These are phyloP conservation scores for Diplocarpon rosae DNA, from an alignment of 2,329 filamentous ascomycete genomes.

Conservation along the genomic window DNA sequence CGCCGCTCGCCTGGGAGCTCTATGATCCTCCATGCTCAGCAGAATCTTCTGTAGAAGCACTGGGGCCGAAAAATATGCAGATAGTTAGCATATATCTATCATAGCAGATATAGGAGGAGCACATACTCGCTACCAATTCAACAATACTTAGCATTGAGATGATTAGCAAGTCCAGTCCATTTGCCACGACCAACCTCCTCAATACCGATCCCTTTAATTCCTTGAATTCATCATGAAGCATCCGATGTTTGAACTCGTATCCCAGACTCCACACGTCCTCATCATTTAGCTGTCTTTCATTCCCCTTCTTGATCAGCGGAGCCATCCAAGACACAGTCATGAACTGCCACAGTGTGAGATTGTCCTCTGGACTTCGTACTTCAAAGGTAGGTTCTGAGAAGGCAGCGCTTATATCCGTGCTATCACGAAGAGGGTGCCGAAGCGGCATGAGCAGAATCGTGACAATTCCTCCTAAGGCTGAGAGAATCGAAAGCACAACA, in stretches of 20 bases:
- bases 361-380: conserved; percentile 69
- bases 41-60: conserved; percentile 64
- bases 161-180: conserved; percentile 67
- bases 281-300: conserved; percentile 55
- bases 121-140: conserved; percentile 44
- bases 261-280: conserved; percentile 74
- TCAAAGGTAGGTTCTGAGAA: conserved; percentile 43
- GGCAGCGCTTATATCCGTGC: conserved; percentile 46
- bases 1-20: conserved; percentile 41
- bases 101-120: neutral
- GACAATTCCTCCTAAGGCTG: conserved; percentile 37
- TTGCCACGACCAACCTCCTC: conserved; percentile 57
- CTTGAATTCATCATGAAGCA: conserved; percentile 64
- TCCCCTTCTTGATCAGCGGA: conserved; percentile 58
- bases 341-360: conserved; percentile 70
- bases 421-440: conserved; percentile 44
- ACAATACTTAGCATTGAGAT: conserved; percentile 44
- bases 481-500: conserved; percentile 26
- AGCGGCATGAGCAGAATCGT: conserved; percentile 59
- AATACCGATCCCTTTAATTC: conserved; percentile 64
- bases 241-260: conserved; percentile 70
- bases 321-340: conserved; percentile 77
- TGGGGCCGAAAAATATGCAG: conserved; percentile 45
- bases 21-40: conserved; percentile 47
- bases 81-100: conserved; percentile 12